Evolutionary conservation across 75 land plant genomes (phyloP).

Genomic region (Ceratopteris richardii): DNA sequence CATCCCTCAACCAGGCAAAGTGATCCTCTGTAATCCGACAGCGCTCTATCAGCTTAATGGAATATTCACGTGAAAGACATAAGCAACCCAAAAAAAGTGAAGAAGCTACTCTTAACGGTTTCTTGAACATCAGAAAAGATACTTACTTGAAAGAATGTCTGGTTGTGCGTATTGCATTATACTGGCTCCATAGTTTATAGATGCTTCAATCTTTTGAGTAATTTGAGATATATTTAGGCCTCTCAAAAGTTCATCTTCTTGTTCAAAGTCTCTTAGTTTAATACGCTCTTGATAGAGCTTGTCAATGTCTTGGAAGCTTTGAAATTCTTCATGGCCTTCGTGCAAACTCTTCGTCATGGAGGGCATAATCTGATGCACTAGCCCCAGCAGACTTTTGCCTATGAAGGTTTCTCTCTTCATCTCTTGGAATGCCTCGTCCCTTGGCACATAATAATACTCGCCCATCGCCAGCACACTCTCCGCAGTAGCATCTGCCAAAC

Average conservation of each 20-base stretch:
- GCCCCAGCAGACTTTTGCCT: constrained; percentile 9
- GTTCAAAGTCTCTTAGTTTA: constrained; percentile 7
- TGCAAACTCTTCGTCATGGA: constrained; percentile 38
- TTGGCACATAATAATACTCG: constrained; percentile 16
- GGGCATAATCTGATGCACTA: constrained; percentile 51
- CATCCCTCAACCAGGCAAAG: constrained; percentile 69
- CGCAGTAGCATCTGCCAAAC: neutral
- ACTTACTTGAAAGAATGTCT: too few relatives aligned
- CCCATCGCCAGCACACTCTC: neutral
- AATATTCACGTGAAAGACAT: too few relatives aligned
- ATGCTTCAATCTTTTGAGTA: too few relatives aligned
- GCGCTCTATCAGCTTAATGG: too few relatives aligned
- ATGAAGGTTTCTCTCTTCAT: constrained; percentile 16
- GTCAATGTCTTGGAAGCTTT: constrained; percentile 55
- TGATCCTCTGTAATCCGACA: constrained; percentile 49
- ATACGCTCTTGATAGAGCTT: constrained; percentile 45
- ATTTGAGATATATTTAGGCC: too few relatives aligned
- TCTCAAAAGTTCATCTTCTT: neutral
- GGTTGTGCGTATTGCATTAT: too few relatives aligned
- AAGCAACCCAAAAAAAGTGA: too few relatives aligned
- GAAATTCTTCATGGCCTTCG: constrained; percentile 45
- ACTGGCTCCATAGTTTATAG: too few relatives aligned
- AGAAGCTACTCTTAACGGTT: too few relatives aligned
- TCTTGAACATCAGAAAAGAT: too few relatives aligned
- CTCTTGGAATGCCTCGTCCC: constrained; percentile 26